phyloP scores from a whole-genome alignment of 345 rosid species.

The Boechera retrofracta region DNA sequence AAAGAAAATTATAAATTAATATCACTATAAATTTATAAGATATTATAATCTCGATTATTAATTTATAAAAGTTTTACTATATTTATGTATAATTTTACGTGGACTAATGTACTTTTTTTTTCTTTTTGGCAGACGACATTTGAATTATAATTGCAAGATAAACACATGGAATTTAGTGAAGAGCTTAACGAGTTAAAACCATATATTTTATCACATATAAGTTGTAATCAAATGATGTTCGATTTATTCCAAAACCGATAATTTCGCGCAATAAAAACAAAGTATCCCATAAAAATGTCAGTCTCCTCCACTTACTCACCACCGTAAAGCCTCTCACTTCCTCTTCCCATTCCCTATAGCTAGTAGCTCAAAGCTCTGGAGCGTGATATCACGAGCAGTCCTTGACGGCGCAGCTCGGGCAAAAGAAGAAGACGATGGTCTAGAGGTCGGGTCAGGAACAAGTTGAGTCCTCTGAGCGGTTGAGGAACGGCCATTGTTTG shows the following conservation, averaged over 20 bases:
- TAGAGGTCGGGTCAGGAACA: conserved; percentile 61
- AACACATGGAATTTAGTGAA: not conserved
- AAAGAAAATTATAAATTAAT: too few species aligned
- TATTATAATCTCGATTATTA: too few species aligned
- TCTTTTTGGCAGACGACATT: too few species aligned
- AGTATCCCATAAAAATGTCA: conserved; percentile 34
- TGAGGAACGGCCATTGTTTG: conserved; percentile 68
- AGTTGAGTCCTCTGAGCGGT: conserved; percentile 76
- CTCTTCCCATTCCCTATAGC: conserved; percentile 64
- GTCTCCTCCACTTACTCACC: conserved; percentile 15
- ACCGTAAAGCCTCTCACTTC: conserved; percentile 37
- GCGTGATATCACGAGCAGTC: conserved; percentile 67
- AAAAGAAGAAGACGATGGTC: conserved; percentile 60
- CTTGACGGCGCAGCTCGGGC: conserved; percentile 55
- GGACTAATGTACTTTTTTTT: too few species aligned
- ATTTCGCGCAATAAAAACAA: conserved; percentile 23
- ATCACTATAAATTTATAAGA: too few species aligned
- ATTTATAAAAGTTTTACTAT: too few species aligned
- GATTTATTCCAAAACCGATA: conserved; percentile 34
- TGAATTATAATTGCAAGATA: not conserved
- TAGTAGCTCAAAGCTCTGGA: conserved; percentile 80
- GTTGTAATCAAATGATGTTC: conserved; percentile 34
- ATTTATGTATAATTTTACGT: too few species aligned
- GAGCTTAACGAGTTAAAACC: conserved; percentile 4
- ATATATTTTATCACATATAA: conserved; percentile 38